Percentiles rank a stretch among this genome's conserved stretches.
Evolutionary conservation across 139 green algal species (phyloP).

Genomic region (Picochlorum costavermella): DNA sequence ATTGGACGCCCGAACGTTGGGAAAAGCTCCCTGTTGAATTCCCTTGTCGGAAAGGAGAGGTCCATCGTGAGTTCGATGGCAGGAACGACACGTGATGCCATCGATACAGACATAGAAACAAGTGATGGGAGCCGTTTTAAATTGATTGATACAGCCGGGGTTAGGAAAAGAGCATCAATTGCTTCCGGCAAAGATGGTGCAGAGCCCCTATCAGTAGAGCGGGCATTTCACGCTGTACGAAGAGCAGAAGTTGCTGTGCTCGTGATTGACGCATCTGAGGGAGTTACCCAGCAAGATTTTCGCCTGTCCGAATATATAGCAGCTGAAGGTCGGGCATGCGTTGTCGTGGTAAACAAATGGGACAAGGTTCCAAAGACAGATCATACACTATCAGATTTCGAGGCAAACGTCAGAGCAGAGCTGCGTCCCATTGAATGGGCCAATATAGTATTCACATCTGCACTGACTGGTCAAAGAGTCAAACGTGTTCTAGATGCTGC

Average conservation of each 20-base stretch:
- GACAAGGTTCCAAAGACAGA: constrained; percentile 66
- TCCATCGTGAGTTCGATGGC: constrained; percentile 87
- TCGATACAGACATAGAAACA: constrained; percentile 71
- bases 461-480: constrained; percentile 63
- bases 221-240: constrained; percentile 72
- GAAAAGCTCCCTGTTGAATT: constrained; percentile 90
- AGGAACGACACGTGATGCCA: constrained; percentile 91
- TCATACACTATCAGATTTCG: constrained; percentile 35
- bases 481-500: constrained; percentile 67
- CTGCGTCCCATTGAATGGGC: constrained; percentile 83
- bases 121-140: constrained; percentile 57
- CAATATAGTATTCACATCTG: constrained; percentile 76
- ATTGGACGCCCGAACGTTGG: constrained; percentile 93
- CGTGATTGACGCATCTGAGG: constrained; percentile 74
- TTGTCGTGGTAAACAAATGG: constrained; percentile 98
- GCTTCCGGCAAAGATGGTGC: constrained; percentile 52
- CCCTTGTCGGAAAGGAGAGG: constrained; percentile 71
- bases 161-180: constrained; percentile 73
- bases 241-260: constrained; percentile 84
- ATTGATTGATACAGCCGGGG: constrained; percentile 95
- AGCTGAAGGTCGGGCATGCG: constrained; percentile 70
- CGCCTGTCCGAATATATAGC: constrained; percentile 51
- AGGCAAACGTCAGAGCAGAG: constrained; percentile 37
- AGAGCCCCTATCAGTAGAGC: constrained; percentile 67
- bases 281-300: constrained; percentile 73